Evolutionary conservation across 345 rosid genomes (phyloP), one percentile per base, ranked within the genome.

Genomic region (Streptanthus diversifolius): DNA sequence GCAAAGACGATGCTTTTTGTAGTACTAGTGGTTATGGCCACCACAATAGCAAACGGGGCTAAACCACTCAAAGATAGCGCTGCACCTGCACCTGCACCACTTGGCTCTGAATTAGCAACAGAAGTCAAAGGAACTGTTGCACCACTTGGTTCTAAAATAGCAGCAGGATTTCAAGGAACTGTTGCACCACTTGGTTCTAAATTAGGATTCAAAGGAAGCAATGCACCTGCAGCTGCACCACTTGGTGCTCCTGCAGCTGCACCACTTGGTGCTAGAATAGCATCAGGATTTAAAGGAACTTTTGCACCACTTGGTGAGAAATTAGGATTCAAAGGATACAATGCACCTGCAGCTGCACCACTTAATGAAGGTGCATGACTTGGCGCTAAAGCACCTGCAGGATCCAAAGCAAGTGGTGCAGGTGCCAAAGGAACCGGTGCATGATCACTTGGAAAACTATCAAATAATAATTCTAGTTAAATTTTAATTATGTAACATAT

Each of bases 1-100:
- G 45, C 36, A 27, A 74, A 29, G 6, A 8, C 52, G 1, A 18
- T 68, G 30, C 4, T 74, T 18, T 47, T 66, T 19, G 4, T 67
- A 2, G 55, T 22, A 49, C 19, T 74, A 51, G 73, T 74, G 37
- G 47, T 58, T 48, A 67, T 48, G 24, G 68, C 55, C 14, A 41
- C 41, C 14, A 59, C 61, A 74, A 22, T 37, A 29, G 68, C 55
- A 59, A n/a, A 74, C 9, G 61, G 37, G 13, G 12, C 45, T 32
- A 48, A 18, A 35, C 5, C 6, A 25, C 58, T 30, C 1, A 47
- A 27, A 19, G 56, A 11, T 27, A 13, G 15, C 19, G 18, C 4
- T 2, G 41, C 40, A 30, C n/a, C 22, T 12, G 55, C 41, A 63
- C 17, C 68, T 43, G 55, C 39, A 63, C n/a, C 54, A 44, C 0